Evolutionary conservation across 768 basidiomycete genomes (phyloP), one percentile per base, ranked within the genome.

Genomic region (Suillus subaureus): DNA sequence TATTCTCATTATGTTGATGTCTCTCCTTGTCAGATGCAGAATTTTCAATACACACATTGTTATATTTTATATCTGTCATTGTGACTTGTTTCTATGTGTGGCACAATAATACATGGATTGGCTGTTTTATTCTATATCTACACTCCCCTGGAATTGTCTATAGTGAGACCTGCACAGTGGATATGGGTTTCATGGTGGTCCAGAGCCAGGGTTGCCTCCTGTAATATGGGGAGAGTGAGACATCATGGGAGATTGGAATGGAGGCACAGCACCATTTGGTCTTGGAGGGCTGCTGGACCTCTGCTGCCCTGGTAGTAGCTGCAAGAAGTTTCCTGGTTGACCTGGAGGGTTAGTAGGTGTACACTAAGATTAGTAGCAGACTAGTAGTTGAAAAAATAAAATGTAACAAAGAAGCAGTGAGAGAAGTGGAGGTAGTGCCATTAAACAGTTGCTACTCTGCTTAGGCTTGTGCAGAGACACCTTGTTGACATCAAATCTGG

Each of bases 191-290:
- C 15, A 40, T 40, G 39, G 73, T 58, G 39, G 73, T 58, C 68
- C 77, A 35, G 76, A 76, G 35, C 70, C 73, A 4, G 72, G 13
- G 28, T 78, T 80, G 15, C 71, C 72, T 35, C 76, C 75, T 11
- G 72, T 73, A 55, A 83, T 83, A 67, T 87, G 87, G 0, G 86
- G 85, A 4, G 88, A 88, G 58, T 85, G 83, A 3, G 87, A 80
- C 76, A 90, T 87, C 2, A 84, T 88, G 4, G 89, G 89, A 26
- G 88, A 89, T 47, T 83, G 87, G 74, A 87, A 90, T 11, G 84
- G 83, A 63, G 76, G 70, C 15, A 78, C 67, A 4, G 67, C 74
- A 13, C 83, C 86, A 63, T 84, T 84, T 23, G 82, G 79, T 4
- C 71, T 75, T 67, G 77, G 84, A 18, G 75, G 76, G 3, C 54